Conservation (phyloP, 345 rosid species). For the Limnanthes douglasii region DNA sequence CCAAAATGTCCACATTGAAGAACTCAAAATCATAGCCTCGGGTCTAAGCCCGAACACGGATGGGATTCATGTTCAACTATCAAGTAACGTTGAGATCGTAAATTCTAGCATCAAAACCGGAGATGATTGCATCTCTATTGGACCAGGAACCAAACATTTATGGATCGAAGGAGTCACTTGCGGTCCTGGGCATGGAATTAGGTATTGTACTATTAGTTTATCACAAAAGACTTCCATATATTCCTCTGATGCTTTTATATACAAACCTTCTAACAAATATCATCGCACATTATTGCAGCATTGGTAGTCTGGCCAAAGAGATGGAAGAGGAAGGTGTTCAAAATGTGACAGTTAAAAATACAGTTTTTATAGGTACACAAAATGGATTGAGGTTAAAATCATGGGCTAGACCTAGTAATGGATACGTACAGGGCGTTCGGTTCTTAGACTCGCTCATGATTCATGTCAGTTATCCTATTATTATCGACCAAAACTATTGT, state of each 20-base stretch:
- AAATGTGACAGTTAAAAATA: slow-evolving; percentile 26
- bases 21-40: slow-evolving; percentile 22
- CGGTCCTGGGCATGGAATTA: slow-evolving; percentile 65
- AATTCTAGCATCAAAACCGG: slow-evolving; percentile 32
- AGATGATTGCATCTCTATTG: slow-evolving; percentile 48
- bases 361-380: slow-evolving; percentile 20
- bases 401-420: slow-evolving; percentile 51
- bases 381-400: slow-evolving; percentile 54
- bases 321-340: slow-evolving; percentile 33
- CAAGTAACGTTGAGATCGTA: slow-evolving; percentile 19
- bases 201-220: too few relatives aligned
- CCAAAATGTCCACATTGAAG: slow-evolving; percentile 23
- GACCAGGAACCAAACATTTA: slow-evolving; percentile 33
- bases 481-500: slow-evolving; percentile 52
- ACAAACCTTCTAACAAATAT: too few relatives aligned
- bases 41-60: slow-evolving; percentile 44
- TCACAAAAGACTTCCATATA: too few relatives aligned
- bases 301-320: slow-evolving; percentile 36
- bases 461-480: slow-evolving; percentile 28
- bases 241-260: too few relatives aligned
- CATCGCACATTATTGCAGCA: slow-evolving; percentile 22
- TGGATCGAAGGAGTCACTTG: slow-evolving; percentile 34
- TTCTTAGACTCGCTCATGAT: slow-evolving; percentile 22
- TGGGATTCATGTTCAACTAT: slow-evolving; percentile 44
- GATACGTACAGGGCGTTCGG: slow-evolving; percentile 27